These are phyloP conservation scores for Pythium folliculosum DNA, from an alignment of 352 stramenopile genomes.

Conservation along the genomic window DNA sequence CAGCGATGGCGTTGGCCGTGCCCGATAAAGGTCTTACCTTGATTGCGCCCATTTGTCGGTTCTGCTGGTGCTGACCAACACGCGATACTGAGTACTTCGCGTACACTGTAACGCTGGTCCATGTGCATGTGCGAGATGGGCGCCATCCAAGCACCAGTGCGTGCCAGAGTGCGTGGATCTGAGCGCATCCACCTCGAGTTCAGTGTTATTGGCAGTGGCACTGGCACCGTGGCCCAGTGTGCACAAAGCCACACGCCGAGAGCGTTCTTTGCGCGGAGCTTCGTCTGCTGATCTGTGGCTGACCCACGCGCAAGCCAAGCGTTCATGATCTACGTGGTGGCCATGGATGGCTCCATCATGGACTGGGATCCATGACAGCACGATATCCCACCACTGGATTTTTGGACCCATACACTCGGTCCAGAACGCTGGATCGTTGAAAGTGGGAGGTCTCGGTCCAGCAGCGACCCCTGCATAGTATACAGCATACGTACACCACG, in stretches of 20 bases:
- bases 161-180: neutral
- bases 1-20: too few species aligned
- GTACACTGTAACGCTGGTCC: neutral
- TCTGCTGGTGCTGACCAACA: neutral
- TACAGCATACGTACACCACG: neutral
- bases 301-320: neutral
- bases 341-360: too few species aligned
- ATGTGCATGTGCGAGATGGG: neutral
- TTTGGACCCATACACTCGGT: neutral
- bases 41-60: neutral
- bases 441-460: neutral
- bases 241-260: neutral
- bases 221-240: too few species aligned
- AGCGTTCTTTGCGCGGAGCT: neutral
- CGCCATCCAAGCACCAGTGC: neutral
- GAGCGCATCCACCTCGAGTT: neutral
- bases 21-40: too few species aligned
- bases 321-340: too few species aligned
- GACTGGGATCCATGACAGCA: too few species aligned
- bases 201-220: too few species aligned
- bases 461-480: neutral
- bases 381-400: constrained; percentile 18
- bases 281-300: neutral
- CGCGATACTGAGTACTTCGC: neutral
- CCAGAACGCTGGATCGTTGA: neutral